Evolutionary conservation across 371 early-diverging fungal species (phyloP), one percentile per base, ranked within the genome.

Genomic region (Funneliformis caledonium): DNA sequence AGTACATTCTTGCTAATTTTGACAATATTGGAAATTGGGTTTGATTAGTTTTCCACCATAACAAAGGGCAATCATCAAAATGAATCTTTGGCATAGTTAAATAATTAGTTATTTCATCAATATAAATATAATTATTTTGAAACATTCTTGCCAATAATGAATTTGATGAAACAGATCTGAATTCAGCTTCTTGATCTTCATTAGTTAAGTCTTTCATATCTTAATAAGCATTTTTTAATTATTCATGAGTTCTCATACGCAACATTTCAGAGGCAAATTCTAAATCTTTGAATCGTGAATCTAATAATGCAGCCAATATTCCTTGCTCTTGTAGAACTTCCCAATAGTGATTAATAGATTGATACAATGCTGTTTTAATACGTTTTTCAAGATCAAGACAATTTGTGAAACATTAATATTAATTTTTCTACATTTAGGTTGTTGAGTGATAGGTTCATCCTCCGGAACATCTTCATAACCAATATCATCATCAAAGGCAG

Each of bases 401-500:
- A 33, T 33, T 65, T 65, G 67, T 0, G 31, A 33, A 31, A 26
- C 31, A 65, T 65, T 65, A 65, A 65, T 65, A 65, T 65, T 65
- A 65, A 65, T 33, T 65, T n/a, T 37, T 37, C 2, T 37, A 37
- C 2, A 2, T 37, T 37, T 37, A 37, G 37, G 37, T 37, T 37
- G 1, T 37, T 37, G 37, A 37, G 37, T 37, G 2, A 37, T 37
- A 37, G 37, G 37, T 37, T 37, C 37, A 37, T 37, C 37, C 37
- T 37, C 37, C 37, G 37, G 37, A 37, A 2, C 37, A 37, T 37
- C 37, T 37, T 37, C 67, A 33, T 65, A 65, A 65, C n/a, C 37
- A 33, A 65, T 37, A 65, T 65, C 42, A 65, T 65, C 67, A 26
- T 65, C 67, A 65, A 65, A 65, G 31, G 31, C 7, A 22, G n/a